phyloP scores from a whole-genome alignment of 2,329 filamentous ascomycete genomes.

The Fusarium neocosmosporiellum region DNA sequence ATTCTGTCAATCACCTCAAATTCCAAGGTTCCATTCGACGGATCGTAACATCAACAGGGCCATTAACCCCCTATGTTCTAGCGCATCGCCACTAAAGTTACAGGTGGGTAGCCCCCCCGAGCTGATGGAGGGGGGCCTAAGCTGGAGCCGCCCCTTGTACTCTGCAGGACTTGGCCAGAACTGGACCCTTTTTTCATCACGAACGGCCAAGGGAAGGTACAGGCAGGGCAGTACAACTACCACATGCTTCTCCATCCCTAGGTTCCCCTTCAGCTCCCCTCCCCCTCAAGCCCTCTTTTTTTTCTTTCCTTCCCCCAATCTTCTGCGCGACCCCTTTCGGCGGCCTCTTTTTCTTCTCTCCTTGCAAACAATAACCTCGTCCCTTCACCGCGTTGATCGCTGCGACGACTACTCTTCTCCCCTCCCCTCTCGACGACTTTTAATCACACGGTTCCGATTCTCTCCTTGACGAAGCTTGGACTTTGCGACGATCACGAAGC shows the following conservation, averaged over 20 bases:
- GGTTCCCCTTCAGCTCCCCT: conserved; percentile 1
- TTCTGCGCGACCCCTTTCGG: conserved; percentile 1
- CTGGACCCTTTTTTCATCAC: background rate
- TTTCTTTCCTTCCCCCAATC: background rate
- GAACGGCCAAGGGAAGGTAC: background rate
- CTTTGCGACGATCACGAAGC: conserved; percentile 5
- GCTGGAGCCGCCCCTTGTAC: background rate
- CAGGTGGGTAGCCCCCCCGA: background rate
- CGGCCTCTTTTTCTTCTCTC: background rate
- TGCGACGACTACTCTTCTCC: background rate
- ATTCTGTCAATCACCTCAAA: conserved; percentile 1
- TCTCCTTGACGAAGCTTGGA: conserved; percentile 2
- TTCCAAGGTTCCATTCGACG: background rate
- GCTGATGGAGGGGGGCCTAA: background rate
- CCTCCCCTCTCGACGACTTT: background rate
- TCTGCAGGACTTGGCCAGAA: conserved; percentile 1
- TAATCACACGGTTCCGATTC: background rate
- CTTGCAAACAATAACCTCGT: background rate
- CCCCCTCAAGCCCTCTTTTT: background rate
- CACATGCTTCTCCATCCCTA: conserved; percentile 8
- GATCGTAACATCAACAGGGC: conserved; percentile 1
- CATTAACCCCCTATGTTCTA: conserved; percentile 3
- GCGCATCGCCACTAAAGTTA: conserved; percentile 13
- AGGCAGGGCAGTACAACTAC: background rate
- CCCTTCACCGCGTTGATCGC: conserved; percentile 8